phyloP scores from a whole-genome alignment of 257 asterid genomes.

The Cynanchum wilfordii region DNA sequence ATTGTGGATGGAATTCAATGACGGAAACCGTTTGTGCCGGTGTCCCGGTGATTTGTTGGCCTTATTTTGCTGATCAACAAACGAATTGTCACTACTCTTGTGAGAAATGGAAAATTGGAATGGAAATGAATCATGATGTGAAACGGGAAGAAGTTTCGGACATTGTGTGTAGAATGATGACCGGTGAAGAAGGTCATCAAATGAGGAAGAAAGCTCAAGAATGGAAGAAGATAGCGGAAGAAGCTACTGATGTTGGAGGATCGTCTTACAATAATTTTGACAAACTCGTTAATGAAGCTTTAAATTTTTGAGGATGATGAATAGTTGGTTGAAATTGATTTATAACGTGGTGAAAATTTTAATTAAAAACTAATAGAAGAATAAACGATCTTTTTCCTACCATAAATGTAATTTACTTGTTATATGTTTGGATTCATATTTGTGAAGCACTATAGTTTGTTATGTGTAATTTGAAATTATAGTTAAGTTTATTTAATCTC shows the following conservation, averaged over 20 bases:
- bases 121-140: constrained; percentile 40
- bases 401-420: too few relatives aligned
- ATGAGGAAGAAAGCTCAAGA: constrained; percentile 40
- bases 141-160: constrained; percentile 36
- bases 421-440: too few relatives aligned
- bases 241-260: constrained; percentile 38
- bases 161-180: constrained; percentile 37
- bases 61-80: constrained; percentile 50
- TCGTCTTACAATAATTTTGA: constrained; percentile 32
- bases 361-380: too few relatives aligned
- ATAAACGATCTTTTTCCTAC: too few relatives aligned
- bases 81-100: constrained; percentile 44
- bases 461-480: too few relatives aligned
- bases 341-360: too few relatives aligned
- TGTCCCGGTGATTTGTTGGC: constrained; percentile 51
- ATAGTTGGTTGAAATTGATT: neutral
- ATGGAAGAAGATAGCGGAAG: constrained; percentile 48
- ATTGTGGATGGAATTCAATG: constrained; percentile 56
- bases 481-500: too few relatives aligned
- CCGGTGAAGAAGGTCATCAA: constrained; percentile 33
- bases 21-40: constrained; percentile 33
- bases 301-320: neutral
- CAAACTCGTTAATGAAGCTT: constrained; percentile 18
- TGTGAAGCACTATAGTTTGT: too few relatives aligned
- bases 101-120: constrained; percentile 43